These are phyloP conservation scores for Exsudoporus floridanus DNA, from an alignment of 1,284 basidiomycete species.

Conservation along the genomic window DNA sequence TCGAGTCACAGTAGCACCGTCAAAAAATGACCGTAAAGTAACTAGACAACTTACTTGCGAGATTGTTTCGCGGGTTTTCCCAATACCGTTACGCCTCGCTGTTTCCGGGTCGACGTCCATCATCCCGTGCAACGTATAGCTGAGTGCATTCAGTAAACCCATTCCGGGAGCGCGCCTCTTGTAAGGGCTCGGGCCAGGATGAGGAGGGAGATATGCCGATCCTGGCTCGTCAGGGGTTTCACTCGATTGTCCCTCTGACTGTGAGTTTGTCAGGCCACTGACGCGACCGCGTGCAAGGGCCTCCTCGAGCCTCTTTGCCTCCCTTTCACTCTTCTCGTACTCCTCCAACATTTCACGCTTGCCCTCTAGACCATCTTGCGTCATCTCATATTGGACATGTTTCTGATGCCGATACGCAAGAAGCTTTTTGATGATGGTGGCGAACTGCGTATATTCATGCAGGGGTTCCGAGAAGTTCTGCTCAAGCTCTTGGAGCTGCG, in stretches of 20 bases:
- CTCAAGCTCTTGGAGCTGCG: constrained; percentile 86
- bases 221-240: constrained; percentile 37
- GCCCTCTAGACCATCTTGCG: constrained; percentile 84
- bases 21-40: constrained; percentile 15
- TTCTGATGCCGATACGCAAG: constrained; percentile 97
- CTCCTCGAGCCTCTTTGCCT: constrained; percentile 86
- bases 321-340: constrained; percentile 88
- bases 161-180: constrained; percentile 70
- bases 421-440: constrained; percentile 89
- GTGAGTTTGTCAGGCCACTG: constrained; percentile 26
- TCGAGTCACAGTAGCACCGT: constrained; percentile 20
- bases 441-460: constrained; percentile 96
- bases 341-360: constrained; percentile 89
- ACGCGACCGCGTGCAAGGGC: constrained; percentile 69
- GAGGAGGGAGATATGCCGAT: constrained; percentile 63
- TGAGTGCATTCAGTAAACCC: constrained; percentile 89
- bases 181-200: constrained; percentile 69
- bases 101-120: constrained; percentile 99
- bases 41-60: constrained; percentile 65
- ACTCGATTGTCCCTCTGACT: constrained; percentile 36
- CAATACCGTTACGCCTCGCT: constrained; percentile 88
- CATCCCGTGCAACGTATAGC: constrained; percentile 94
- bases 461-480: constrained; percentile 94
- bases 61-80: constrained; percentile 92
- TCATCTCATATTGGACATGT: constrained; percentile 97